phyloP scores from a whole-genome alignment of 176 grass and related monocot genomes.

The Eleusine coracana region DNA sequence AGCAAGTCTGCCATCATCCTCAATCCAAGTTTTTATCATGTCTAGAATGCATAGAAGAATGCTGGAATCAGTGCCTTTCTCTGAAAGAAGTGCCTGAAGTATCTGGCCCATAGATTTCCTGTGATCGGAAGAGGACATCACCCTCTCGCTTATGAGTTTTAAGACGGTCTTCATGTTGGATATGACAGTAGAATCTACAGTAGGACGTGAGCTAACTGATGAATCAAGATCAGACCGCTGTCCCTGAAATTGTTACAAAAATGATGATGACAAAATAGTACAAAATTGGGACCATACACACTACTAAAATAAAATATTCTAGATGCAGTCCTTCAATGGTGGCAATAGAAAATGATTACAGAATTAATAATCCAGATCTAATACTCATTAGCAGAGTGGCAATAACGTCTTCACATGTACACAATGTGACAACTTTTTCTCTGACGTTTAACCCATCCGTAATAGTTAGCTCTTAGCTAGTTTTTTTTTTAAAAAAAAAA shows the following conservation, averaged over 20 bases:
- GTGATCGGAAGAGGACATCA: slow-evolving; percentile 78
- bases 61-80: slow-evolving; percentile 78
- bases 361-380: neutral
- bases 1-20: slow-evolving; percentile 68
- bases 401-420: neutral
- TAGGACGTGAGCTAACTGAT: slow-evolving; percentile 72
- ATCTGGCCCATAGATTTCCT: slow-evolving; percentile 85
- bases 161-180: slow-evolving; percentile 88
- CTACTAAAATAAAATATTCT: slow-evolving; percentile 7
- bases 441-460: neutral
- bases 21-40: slow-evolving; percentile 92
- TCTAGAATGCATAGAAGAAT: slow-evolving; percentile 89
- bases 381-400: slow-evolving; percentile 9
- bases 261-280: neutral
- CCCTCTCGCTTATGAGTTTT: slow-evolving; percentile 88
- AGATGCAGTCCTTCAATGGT: neutral
- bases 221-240: slow-evolving; percentile 85
- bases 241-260: slow-evolving; percentile 62
- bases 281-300: neutral
- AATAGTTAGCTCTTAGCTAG: too few relatives aligned
- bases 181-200: slow-evolving; percentile 68
- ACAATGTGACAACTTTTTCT: neutral
- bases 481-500: slow-evolving; percentile 19
- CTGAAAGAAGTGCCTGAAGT: slow-evolving; percentile 78
- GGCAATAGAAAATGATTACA: neutral